Percentiles rank a stretch among this genome's conserved stretches.
Evolutionary conservation across 1,284 basidiomycete species (phyloP).

Genomic region (Trichosporon sp.): DNA sequence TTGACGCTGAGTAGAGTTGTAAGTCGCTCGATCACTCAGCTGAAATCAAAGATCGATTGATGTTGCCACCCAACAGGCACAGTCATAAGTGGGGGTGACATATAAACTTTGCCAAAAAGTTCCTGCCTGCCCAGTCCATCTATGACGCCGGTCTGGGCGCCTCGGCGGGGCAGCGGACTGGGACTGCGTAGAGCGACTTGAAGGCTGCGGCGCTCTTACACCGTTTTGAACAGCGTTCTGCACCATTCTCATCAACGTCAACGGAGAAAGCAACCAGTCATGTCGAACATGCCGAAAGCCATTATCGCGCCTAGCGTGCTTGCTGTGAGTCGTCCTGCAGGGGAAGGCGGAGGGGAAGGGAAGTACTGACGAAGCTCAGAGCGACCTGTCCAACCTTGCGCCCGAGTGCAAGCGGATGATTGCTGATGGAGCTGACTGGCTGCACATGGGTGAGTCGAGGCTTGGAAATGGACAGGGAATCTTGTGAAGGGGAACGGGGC

Average conservation of each 20-base stretch:
- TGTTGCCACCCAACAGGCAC: not conserved
- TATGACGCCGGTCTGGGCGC: not conserved
- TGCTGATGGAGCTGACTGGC: conserved; percentile 84
- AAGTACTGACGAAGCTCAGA: conserved; percentile 48
- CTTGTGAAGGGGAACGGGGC: not conserved
- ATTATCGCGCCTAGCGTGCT: conserved; percentile 88
- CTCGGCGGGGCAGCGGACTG: not conserved
- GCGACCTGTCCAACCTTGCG: conserved; percentile 87
- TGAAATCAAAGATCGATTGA: not conserved
- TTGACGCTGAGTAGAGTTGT: no score
- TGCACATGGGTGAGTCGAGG: conserved; percentile 76
- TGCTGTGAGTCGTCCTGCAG: conserved; percentile 49
- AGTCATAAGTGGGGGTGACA: not conserved
- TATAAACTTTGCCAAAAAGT: not conserved
- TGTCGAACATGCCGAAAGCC: conserved; percentile 62
- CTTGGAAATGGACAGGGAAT: not conserved
- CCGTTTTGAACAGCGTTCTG: no score
- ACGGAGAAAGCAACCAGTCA: no score
- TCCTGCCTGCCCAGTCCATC: not conserved
- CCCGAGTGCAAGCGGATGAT: conserved; percentile 92
- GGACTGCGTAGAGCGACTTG: not conserved
- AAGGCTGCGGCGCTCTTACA: not conserved
- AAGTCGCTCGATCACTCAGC: no score
- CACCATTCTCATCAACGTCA: no score
- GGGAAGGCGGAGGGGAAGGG: not conserved